Conservation (phyloP, 2,329 filamentous ascomycete genomes). For the Geoglossum cookeanum region DNA sequence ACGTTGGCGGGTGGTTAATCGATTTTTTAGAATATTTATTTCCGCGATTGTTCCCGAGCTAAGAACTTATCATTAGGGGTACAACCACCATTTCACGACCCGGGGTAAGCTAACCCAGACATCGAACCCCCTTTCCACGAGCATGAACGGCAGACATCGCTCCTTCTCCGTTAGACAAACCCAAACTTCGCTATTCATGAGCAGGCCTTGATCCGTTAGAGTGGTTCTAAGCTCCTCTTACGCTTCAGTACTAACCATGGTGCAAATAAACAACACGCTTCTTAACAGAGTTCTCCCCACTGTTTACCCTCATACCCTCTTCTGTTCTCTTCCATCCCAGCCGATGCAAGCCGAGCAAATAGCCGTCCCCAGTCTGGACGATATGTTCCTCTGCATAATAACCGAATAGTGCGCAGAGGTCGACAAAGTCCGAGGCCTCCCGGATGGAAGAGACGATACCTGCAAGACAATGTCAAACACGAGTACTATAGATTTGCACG, state of each 20-base stretch:
- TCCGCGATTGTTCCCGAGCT: conserved; percentile 90
- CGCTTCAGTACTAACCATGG: conserved; percentile 37
- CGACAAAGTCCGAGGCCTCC: conserved; percentile 77
- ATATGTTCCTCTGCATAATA: conserved; percentile 95
- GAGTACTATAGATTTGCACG: conserved; percentile 7
- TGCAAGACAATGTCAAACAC: conserved; percentile 14
- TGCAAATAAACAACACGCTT: conserved; percentile 90
- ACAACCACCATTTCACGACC: too few species aligned
- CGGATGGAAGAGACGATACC: conserved; percentile 59
- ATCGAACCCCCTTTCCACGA: conserved; percentile 84
- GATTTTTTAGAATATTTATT: conserved; percentile 99
- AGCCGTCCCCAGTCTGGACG: conserved; percentile 85
- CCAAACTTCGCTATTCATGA: conserved; percentile 99
- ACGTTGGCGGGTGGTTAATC: conserved; percentile 52
- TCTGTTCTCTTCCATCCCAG: conserved; percentile 69
- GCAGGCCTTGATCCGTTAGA: conserved; percentile 25
- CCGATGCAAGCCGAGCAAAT: conserved; percentile 74
- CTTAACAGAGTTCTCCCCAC: conserved; percentile 40
- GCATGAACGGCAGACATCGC: conserved; percentile 68
- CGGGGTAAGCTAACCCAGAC: conserved; percentile 50
- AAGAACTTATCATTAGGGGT: background rate
- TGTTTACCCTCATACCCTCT: conserved; percentile 60
- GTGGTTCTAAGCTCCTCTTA: background rate
- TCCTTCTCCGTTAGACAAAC: conserved; percentile 76
- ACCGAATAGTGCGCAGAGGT: conserved; percentile 79